Percentiles rank a stretch among this genome's conserved stretches.
These are phyloP conservation scores for Coprinopsis strossmayeri DNA, from an alignment of 768 basidiomycete species.

Conservation along the genomic window DNA sequence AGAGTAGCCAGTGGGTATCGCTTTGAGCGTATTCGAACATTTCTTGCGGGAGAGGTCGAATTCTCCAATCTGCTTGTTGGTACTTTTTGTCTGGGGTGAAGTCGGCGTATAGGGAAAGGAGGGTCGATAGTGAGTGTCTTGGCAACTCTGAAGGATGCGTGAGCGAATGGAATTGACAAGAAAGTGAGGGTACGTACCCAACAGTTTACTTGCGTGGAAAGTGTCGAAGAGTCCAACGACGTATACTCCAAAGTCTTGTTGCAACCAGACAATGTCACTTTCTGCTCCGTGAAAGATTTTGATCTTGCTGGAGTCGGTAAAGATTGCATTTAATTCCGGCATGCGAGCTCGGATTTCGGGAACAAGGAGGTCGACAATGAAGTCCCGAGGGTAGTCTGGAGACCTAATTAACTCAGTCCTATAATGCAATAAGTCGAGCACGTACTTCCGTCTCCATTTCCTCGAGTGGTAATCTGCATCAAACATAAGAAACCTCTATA, in stretches of 20 bases:
- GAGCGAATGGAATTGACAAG: neutral
- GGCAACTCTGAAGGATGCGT: constrained; percentile 55
- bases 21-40: constrained; percentile 93
- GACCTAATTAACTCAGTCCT: neutral
- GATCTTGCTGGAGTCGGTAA: constrained; percentile 77
- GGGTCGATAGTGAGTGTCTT: constrained; percentile 73
- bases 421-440: neutral
- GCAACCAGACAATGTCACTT: constrained; percentile 92
- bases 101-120: constrained; percentile 86
- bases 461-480: constrained; percentile 85
- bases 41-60: constrained; percentile 78
- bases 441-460: constrained; percentile 18
- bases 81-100: constrained; percentile 92
- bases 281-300: constrained; percentile 97
- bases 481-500: constrained; percentile 87
- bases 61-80: constrained; percentile 96
- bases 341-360: constrained; percentile 71
- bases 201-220: constrained; percentile 83
- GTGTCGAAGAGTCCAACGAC: constrained; percentile 97
- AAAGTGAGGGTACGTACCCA: constrained; percentile 39
- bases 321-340: constrained; percentile 70
- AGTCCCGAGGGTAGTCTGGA: constrained; percentile 44
- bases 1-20: constrained; percentile 93
- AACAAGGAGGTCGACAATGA: constrained; percentile 64
- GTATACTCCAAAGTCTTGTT: constrained; percentile 92